phyloP scores from a whole-genome alignment of 148 eudicot genomes.

The Rhododendron ferrugineum region DNA sequence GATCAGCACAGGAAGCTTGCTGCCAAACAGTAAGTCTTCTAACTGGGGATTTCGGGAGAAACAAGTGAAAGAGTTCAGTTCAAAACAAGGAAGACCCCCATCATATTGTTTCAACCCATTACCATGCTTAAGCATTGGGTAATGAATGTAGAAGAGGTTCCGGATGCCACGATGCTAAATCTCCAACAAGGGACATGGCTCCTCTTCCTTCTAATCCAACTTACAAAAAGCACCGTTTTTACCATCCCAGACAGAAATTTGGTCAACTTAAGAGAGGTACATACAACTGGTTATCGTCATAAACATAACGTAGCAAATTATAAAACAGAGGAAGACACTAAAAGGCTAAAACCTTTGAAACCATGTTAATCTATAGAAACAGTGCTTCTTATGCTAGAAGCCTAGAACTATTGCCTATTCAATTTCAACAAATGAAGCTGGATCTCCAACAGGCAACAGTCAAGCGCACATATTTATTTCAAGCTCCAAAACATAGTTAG shows the following conservation, averaged over 20 bases:
- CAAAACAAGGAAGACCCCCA: not conserved
- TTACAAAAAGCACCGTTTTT: not conserved
- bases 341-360: not conserved
- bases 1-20: not conserved
- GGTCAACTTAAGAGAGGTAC: not conserved
- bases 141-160: conserved; percentile 23
- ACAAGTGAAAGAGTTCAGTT: not conserved
- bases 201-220: conserved; percentile 17
- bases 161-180: conserved; percentile 23
- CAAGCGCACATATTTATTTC: not conserved
- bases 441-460: not conserved
- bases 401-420: not conserved
- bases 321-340: not conserved
- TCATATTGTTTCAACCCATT: conserved; percentile 4
- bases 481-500: not conserved
- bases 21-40: not conserved
- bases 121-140: not conserved
- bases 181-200: conserved; percentile 33
- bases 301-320: not conserved
- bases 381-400: not conserved
- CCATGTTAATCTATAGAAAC: not conserved
- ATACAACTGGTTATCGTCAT: not conserved
- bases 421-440: not conserved
- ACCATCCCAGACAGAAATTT: not conserved
- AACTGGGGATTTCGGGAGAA: not conserved